Percentiles rank a stretch among this genome's conserved stretches.
Conservation (phyloP, 306 rosid genomes). For the Cicer arietinum region DNA sequence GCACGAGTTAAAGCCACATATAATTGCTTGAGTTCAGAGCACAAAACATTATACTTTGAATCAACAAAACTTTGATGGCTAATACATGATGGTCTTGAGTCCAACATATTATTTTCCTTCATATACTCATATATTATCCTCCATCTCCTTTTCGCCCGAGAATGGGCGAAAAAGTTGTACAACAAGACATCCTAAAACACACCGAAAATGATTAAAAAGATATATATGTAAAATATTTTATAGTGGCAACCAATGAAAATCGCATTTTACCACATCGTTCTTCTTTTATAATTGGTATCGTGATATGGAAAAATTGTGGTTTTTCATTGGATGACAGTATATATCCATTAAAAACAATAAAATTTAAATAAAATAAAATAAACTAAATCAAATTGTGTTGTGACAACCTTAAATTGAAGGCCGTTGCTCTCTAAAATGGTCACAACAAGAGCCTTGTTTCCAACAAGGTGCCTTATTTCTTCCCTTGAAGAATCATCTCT, state of each 20-base stretch:
- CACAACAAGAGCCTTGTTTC: slow-evolving; percentile 68
- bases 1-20: slow-evolving; percentile 73
- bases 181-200: slow-evolving; percentile 63
- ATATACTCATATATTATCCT: slow-evolving; percentile 61
- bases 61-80: slow-evolving; percentile 46
- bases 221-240: too few relatives aligned
- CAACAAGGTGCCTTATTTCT: slow-evolving; percentile 47
- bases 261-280: too few relatives aligned
- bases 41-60: slow-evolving; percentile 64
- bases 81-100: slow-evolving; percentile 8
- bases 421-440: slow-evolving; percentile 80
- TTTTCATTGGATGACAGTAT: too few relatives aligned
- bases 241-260: too few relatives aligned
- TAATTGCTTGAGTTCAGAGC: slow-evolving; percentile 73
- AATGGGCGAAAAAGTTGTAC: slow-evolving; percentile 70
- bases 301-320: too few relatives aligned
- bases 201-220: neutral
- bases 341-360: too few relatives aligned
- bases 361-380: too few relatives aligned
- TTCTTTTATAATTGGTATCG: too few relatives aligned
- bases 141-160: slow-evolving; percentile 63
- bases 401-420: slow-evolving; percentile 71
- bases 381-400: neutral
- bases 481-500: slow-evolving; percentile 56
- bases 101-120: slow-evolving; percentile 59